Conservation (phyloP, 306 rosid genomes). For the Rosa chinensis region DNA sequence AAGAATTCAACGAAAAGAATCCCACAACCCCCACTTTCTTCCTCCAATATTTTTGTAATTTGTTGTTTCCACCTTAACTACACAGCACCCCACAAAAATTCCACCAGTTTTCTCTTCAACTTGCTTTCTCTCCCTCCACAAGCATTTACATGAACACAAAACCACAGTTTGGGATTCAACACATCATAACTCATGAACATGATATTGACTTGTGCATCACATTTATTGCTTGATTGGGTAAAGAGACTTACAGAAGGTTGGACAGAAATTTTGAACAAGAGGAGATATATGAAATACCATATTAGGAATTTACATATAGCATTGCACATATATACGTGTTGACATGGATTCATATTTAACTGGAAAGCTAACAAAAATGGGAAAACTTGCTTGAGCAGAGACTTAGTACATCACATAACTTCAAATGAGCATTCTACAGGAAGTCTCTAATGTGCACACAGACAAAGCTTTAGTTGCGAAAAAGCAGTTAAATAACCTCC, state of each 20-base stretch:
- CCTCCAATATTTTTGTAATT: background rate
- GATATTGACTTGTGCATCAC: background rate
- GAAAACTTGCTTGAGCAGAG: background rate
- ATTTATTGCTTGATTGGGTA: background rate
- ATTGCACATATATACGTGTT: background rate
- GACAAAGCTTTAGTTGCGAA: background rate
- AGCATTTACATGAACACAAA: background rate
- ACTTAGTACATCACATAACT: background rate
- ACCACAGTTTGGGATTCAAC: no score
- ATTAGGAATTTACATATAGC: background rate
- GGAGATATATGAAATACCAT: background rate
- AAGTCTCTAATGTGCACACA: background rate
- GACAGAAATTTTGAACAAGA: background rate
- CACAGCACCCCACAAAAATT: background rate
- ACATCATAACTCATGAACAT: background rate
- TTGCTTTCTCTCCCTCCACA: background rate
- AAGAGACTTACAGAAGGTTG: background rate
- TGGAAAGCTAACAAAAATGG: background rate
- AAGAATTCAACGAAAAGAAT: background rate
- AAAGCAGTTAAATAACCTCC: background rate
- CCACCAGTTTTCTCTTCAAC: background rate
- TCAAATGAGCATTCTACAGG: background rate
- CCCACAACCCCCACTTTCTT: background rate
- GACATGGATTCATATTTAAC: background rate
- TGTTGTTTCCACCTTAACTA: background rate